Base-by-base conservation (phyloP, 1,139 yeast genomes). In the Yamadazyma aaseri region DNA sequence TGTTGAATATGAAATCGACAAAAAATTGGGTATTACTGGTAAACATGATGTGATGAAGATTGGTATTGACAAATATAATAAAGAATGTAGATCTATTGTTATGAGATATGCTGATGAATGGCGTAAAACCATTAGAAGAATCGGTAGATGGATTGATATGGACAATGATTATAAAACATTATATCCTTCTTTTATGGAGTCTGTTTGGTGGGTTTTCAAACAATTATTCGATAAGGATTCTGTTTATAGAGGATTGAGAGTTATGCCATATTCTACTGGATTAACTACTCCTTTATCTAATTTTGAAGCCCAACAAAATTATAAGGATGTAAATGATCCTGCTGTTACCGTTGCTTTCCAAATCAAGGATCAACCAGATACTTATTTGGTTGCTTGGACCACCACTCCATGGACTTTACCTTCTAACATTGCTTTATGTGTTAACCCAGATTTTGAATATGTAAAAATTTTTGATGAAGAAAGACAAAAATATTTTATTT, bases 401-500 rank as follows among this genome's bases (percentile, higher is more conserved):
- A 92, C 99, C 44, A 92, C 99, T 25, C 99, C 99, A 34, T 92
- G 99, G 99, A 94, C 99, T 33, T 73, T 92, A 56, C 98, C 98
- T 30, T 86, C 96, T 17, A 92, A 92, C 63, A 67, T 92, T 57
- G 94, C 92, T 11, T 74, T 92, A 44, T 90, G 96, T 53, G 97
- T 92, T 30, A 78, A 92, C 65, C 95, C 97, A 34, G 79, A 79
- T 15, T 81, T 87, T 45, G 97, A 89, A 63, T 92, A 92, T 56
- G 85, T 86, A 49, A 94, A 92, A 70, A 85, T 94, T 46, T 81
- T 69, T 49, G 97, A 92, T 58, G 97, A 90, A 65, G 89, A 81
- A 44, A 79, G 82, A 49, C 86, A 85, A 49, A 77, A 77, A 53
- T 67, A 86, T 63, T 92, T 76, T 67, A 87, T 92, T 47, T 64